Evolutionary conservation across 2,329 filamentous ascomycete genomes (phyloP).

Genomic region (Ceratocystis harringtonii): DNA sequence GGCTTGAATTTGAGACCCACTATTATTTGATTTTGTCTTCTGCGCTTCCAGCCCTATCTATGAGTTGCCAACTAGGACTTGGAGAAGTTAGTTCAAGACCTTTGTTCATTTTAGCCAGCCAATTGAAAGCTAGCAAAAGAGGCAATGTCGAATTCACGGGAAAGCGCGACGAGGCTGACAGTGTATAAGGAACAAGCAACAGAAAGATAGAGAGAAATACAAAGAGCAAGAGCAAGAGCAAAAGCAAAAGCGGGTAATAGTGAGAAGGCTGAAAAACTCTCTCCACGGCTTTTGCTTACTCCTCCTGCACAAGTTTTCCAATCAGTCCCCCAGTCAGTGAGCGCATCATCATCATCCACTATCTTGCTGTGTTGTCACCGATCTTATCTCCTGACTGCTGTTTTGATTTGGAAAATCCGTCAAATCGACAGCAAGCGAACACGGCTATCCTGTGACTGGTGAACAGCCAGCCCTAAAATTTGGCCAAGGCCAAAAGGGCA

Average conservation of each 20-base stretch:
- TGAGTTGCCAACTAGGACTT: neutral
- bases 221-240: neutral
- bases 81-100: neutral
- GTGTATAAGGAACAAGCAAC: neutral
- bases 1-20: neutral
- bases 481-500: neutral
- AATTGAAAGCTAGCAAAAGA: neutral
- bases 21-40: neutral
- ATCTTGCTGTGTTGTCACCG: neutral
- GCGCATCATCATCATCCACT: neutral
- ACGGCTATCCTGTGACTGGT: too few relatives aligned
- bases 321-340: neutral
- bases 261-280: neutral
- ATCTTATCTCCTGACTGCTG: neutral
- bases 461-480: neutral
- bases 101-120: neutral
- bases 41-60: neutral
- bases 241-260: neutral
- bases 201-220: neutral
- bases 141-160: neutral
- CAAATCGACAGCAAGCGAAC: neutral
- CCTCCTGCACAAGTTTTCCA: conserved; percentile 1
- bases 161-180: neutral
- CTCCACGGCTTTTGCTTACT: neutral
- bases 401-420: neutral